Conservation (phyloP, 305 asterid genomes). For the Fraxinus platypoda region DNA sequence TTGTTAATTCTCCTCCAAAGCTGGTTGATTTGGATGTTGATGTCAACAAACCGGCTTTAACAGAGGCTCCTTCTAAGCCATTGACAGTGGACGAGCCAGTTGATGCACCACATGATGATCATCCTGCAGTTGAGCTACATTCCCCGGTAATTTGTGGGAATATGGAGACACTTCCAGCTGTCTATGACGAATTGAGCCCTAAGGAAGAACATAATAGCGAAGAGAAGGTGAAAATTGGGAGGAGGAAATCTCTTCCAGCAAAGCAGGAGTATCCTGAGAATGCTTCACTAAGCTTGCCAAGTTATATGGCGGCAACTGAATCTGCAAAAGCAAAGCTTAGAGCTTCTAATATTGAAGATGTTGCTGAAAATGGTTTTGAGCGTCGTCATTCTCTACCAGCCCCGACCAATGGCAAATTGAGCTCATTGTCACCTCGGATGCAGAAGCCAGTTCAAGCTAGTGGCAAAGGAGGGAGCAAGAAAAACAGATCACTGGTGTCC, state of each 20-base stretch:
- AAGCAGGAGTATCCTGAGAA: conserved; percentile 76
- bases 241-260: conserved; percentile 75
- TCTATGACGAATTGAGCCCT: conserved; percentile 44
- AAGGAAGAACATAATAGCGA: conserved; percentile 61
- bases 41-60: conserved; percentile 33
- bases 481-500: conserved; percentile 44
- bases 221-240: conserved; percentile 57
- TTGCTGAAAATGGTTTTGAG: conserved; percentile 44
- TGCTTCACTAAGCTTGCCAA: conserved; percentile 70
- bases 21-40: conserved; percentile 27
- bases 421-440: conserved; percentile 67
- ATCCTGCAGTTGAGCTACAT: conserved; percentile 43
- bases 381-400: conserved; percentile 90
- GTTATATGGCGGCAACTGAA: conserved; percentile 91
- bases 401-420: conserved; percentile 58
- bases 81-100: conserved; percentile 41
- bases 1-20: conserved; percentile 37
- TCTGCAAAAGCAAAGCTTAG: conserved; percentile 94
- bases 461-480: conserved; percentile 66
- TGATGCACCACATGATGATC: conserved; percentile 29
- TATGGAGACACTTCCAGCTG: conserved; percentile 30
- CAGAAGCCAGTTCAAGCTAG: conserved; percentile 72
- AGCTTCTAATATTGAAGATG: conserved; percentile 64
- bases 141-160: conserved; percentile 46
- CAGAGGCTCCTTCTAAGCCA: conserved; percentile 39